Conservation (phyloP, 2,329 filamentous ascomycete genomes). For the Bisporella sp. region DNA sequence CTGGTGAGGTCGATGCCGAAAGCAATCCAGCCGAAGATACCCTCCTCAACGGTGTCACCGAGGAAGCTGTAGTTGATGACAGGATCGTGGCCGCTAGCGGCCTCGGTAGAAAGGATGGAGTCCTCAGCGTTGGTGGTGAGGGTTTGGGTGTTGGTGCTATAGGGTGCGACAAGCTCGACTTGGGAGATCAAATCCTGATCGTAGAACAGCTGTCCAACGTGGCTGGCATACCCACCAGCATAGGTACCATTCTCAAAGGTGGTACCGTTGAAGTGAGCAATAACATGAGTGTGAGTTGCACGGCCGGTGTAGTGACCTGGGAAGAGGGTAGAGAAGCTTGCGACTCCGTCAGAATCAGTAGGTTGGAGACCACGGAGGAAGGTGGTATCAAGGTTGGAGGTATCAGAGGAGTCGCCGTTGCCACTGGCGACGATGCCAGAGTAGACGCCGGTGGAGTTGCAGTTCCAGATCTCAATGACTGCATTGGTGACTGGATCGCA, state of each 20-base stretch:
- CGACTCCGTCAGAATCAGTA: constrained; percentile 35
- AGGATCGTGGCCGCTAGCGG: constrained; percentile 39
- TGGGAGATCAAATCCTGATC: constrained; percentile 48
- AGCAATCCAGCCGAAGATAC: constrained; percentile 48
- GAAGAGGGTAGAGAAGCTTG: constrained; percentile 35
- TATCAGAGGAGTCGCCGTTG: constrained; percentile 35
- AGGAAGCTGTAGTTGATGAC: constrained; percentile 52
- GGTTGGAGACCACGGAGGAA: constrained; percentile 35
- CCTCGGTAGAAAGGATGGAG: constrained; percentile 37
- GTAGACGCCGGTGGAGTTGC: constrained; percentile 42
- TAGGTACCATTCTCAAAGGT: constrained; percentile 33
- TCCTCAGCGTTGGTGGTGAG: constrained; percentile 28
- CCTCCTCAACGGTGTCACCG: constrained; percentile 42
- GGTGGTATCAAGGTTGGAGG: constrained; percentile 29
- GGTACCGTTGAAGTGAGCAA: constrained; percentile 33
- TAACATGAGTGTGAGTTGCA: constrained; percentile 41
- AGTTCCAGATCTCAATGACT: constrained; percentile 45
- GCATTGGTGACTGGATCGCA: constrained; percentile 42
- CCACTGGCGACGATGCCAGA: constrained; percentile 37
- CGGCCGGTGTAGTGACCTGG: constrained; percentile 39
- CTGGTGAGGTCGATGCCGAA: constrained; percentile 39
- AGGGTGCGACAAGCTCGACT: constrained; percentile 42
- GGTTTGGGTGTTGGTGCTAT: constrained; percentile 38
- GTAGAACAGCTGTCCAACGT: constrained; percentile 60
- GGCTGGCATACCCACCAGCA: constrained; percentile 41